Evolutionary conservation across 257 asterid genomes (phyloP).

Genomic region (Ilex asprella): DNA sequence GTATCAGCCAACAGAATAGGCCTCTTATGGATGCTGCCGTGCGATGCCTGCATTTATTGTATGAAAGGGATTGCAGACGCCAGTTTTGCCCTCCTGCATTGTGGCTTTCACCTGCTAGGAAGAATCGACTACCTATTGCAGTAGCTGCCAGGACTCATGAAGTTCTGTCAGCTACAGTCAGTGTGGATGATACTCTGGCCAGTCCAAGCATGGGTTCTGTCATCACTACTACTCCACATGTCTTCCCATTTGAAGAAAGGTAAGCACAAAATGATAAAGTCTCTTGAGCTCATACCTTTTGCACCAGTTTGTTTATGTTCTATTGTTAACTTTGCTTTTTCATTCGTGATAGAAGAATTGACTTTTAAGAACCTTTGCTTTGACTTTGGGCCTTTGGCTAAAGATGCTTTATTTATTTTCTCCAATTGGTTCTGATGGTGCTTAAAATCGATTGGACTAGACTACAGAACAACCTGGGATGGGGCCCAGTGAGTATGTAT

Average conservation of each 20-base stretch:
- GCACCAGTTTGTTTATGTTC: too few relatives aligned
- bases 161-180: slow-evolving; percentile 35
- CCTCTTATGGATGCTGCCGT: slow-evolving; percentile 71
- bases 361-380: too few relatives aligned
- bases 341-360: too few relatives aligned
- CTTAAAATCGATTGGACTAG: too few relatives aligned
- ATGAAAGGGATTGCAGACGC: slow-evolving; percentile 93
- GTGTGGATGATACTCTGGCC: slow-evolving; percentile 34
- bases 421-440: too few relatives aligned
- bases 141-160: slow-evolving; percentile 93
- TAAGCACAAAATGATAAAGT: slow-evolving; percentile 15
- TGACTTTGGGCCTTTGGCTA: too few relatives aligned
- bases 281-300: slow-evolving; percentile 5
- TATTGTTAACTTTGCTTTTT: too few relatives aligned
- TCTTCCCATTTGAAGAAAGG: slow-evolving; percentile 98
- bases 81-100: slow-evolving; percentile 77
- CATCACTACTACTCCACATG: slow-evolving; percentile 79
- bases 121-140: slow-evolving; percentile 79
- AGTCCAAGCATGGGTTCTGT: slow-evolving; percentile 59
- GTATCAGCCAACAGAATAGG: slow-evolving; percentile 34
- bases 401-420: too few relatives aligned
- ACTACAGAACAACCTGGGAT: too few relatives aligned
- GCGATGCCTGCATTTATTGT: slow-evolving; percentile 83
- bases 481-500: too few relatives aligned
- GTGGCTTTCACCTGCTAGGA: slow-evolving; percentile 94